A percentile compares a stretch with the other conserved stretches of the same genome.
phyloP scores from a whole-genome alignment of 2,329 filamentous ascomycete species.

The Fusarium sp. region DNA sequence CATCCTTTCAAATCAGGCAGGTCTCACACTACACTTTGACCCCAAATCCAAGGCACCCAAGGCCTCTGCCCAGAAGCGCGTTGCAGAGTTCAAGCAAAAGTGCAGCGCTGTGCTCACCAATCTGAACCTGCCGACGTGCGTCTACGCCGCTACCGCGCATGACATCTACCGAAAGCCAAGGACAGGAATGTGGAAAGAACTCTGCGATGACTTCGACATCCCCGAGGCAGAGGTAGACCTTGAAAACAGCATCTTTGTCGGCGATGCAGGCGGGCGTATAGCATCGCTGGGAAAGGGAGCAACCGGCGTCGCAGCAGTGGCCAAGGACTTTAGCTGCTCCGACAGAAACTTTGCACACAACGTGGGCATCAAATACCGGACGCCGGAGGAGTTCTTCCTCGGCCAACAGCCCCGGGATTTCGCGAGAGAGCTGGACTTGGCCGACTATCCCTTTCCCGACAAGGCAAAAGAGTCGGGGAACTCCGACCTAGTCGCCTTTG shows the following conservation, averaged over 20 bases:
- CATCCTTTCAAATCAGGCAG: slow-evolving; percentile 91
- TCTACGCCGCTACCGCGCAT: slow-evolving; percentile 90
- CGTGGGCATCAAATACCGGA: slow-evolving; percentile 83
- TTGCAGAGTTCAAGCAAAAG: slow-evolving; percentile 88
- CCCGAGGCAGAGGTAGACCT: slow-evolving; percentile 75
- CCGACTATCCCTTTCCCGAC: slow-evolving; percentile 60
- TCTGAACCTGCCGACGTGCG: slow-evolving; percentile 81
- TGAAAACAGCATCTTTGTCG: slow-evolving; percentile 84
- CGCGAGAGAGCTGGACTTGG: slow-evolving; percentile 79
- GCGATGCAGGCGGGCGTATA: slow-evolving; percentile 82
- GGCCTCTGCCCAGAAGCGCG: slow-evolving; percentile 72
- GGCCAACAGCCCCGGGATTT: slow-evolving; percentile 77
- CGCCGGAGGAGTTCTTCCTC: slow-evolving; percentile 94
- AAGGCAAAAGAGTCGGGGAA: slow-evolving; percentile 46
- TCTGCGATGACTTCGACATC: slow-evolving; percentile 73
- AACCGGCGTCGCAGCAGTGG: slow-evolving; percentile 42
- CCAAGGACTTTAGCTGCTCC: slow-evolving; percentile 76
- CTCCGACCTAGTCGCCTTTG: slow-evolving; percentile 59
- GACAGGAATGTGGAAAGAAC: slow-evolving; percentile 86
- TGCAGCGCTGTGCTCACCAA: slow-evolving; percentile 77
- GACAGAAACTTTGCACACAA: slow-evolving; percentile 89
- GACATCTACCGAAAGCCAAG: slow-evolving; percentile 91
- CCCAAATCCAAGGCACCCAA: slow-evolving; percentile 77
- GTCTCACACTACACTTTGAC: slow-evolving; percentile 81
- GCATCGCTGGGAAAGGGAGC: slow-evolving; percentile 53